Evolutionary conservation across 2,329 filamentous ascomycete species (phyloP).

Genomic region (Xylaria sp.): DNA sequence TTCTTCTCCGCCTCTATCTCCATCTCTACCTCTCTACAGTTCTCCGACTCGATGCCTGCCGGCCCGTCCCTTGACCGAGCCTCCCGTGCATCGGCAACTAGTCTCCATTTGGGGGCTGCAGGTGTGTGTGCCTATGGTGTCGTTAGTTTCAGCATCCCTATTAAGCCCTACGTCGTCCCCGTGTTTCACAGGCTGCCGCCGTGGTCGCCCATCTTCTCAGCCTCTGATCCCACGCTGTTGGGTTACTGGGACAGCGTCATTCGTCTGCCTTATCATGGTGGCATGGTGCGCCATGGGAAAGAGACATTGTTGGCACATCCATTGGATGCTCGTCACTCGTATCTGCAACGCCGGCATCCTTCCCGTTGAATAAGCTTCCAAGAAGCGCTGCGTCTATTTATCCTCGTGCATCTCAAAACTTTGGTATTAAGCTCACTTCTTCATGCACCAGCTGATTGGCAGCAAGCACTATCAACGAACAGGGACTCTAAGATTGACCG

Average conservation of each 20-base stretch:
- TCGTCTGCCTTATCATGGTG: conserved; percentile 6
- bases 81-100: conserved; percentile 15
- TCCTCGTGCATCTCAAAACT: background rate
- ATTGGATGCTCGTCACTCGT: conserved; percentile 40
- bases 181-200: conserved; percentile 32
- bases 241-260: background rate
- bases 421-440: background rate
- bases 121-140: conserved; percentile 2
- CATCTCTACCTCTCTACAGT: background rate
- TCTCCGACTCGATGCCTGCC: conserved; percentile 10
- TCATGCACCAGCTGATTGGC: conserved; percentile 10
- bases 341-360: conserved; percentile 42
- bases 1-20: background rate
- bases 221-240: conserved; percentile 29
- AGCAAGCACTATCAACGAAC: background rate
- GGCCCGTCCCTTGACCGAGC: conserved; percentile 18
- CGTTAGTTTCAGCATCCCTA: conserved; percentile 20
- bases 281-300: conserved; percentile 5
- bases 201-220: conserved; percentile 25
- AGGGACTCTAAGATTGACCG: conserved; percentile 1
- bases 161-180: conserved; percentile 30
- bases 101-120: conserved; percentile 31
- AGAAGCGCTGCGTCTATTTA: conserved; percentile 37
- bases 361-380: conserved; percentile 37
- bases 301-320: conserved; percentile 18